phyloP scores from a whole-genome alignment of 1,284 basidiomycete genomes.

The Tilletia setariae region DNA sequence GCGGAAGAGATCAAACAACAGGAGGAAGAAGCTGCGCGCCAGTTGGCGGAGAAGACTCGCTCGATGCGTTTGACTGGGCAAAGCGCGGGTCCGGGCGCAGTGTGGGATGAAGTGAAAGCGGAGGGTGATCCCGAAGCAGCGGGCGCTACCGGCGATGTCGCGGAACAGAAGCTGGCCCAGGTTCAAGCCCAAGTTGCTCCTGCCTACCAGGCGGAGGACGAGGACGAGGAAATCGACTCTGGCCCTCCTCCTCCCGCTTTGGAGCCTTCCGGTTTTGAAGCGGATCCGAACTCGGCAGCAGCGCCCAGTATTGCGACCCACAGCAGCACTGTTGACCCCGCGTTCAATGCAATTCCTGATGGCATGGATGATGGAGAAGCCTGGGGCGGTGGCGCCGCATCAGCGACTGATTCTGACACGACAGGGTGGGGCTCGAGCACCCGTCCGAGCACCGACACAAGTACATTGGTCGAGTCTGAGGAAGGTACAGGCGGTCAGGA shows the following conservation, averaged over 20 bases:
- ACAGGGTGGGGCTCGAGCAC: constrained; percentile 9
- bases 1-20: constrained; percentile 49
- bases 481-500: constrained; percentile 21
- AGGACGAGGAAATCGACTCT: constrained; percentile 20
- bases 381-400: constrained; percentile 26
- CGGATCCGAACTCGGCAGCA: constrained; percentile 39
- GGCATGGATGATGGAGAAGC: constrained; percentile 43
- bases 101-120: constrained; percentile 44
- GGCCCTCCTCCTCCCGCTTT: constrained; percentile 28
- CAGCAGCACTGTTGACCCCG: constrained; percentile 31
- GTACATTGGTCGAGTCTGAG: constrained; percentile 16
- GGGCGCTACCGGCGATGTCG: constrained; percentile 31
- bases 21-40: constrained; percentile 46
- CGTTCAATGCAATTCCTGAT: constrained; percentile 36
- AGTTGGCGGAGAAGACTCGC: constrained; percentile 46
- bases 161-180: constrained; percentile 22
- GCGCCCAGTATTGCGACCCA: constrained; percentile 48
- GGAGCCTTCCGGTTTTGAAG: constrained; percentile 36
- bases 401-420: background rate
- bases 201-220: background rate
- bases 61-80: constrained; percentile 40
- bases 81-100: constrained; percentile 32
- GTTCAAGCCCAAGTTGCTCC: background rate
- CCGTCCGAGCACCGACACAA: constrained; percentile 19
- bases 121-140: constrained; percentile 37